Evolutionary conservation across 495 filamentous ascomycete genomes (phyloP), one percentile per base, ranked within the genome.

Genomic region (Trypethelium eluteriae): DNA sequence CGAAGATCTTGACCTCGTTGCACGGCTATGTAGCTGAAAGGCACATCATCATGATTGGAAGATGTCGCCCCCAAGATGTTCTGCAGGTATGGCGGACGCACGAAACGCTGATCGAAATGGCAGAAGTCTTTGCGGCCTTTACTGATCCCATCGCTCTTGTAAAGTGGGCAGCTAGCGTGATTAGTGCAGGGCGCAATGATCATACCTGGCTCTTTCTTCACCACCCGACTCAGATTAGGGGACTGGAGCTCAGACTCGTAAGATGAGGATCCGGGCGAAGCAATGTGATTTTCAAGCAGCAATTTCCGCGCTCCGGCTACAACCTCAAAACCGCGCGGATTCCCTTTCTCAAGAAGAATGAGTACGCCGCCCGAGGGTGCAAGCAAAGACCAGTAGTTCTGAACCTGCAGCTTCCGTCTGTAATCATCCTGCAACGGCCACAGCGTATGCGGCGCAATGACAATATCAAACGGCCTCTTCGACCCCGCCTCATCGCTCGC

Each of bases 111-210:
- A 64, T 78, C 79, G 76, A 98, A 98, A 74, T 90, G 89, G 75
- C 94, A 98, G 72, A 86, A 95, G 71, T 98, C 94, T 70, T 88
- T 90, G 69, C 94, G 85, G 32, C 89, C 89, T 47, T 79, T 78
- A 61, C 81, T 82, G 35, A 86, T 79, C 0, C 92, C 92, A 0
- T 86, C 81, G 0, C 79, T 78, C 41, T 83, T 79, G 72, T 95
- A 97, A 87, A 98, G 92, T 0, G 94, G 94, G 71, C 94, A 98
- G 64, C 83, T 84, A 1, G 75, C 78, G 74, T 98, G 95, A 77
- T 92, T 96, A 1, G 94, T 98, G 76, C 94, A 98, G 0, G 94
- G 94, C 0, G 95, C 94, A 67, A 98, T 83, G 70, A 98, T 97
- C 87, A 93, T 92, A 68, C 92, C 94, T 1, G 81, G 76, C 68